Evolutionary conservation across 2,329 filamentous ascomycete species (phyloP).

Genomic region (Aureobasidium sp.): DNA sequence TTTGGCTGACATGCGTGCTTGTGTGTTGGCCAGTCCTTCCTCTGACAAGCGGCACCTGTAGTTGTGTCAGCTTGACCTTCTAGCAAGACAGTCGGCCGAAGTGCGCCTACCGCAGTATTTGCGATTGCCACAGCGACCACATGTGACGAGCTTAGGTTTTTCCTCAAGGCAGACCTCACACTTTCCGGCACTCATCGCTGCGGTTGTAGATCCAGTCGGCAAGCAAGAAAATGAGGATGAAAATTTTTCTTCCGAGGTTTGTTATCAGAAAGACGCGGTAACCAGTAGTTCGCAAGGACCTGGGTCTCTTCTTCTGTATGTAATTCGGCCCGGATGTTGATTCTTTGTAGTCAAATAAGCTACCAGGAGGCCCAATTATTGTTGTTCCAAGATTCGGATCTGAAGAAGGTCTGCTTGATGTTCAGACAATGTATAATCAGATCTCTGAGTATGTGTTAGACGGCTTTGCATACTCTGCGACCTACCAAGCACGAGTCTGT

Average conservation of each 20-base stretch:
- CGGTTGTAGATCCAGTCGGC: background rate
- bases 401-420: too few species aligned
- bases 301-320: background rate
- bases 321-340: too few species aligned
- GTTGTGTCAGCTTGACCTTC: background rate
- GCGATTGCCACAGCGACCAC: conserved; percentile 1
- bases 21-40: conserved; percentile 18
- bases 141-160: conserved; percentile 4
- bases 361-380: too few species aligned
- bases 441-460: too few species aligned
- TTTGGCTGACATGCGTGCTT: conserved; percentile 20
- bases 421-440: too few species aligned
- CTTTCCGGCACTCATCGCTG: conserved; percentile 2
- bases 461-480: too few species aligned
- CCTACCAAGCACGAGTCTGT: background rate
- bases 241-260: background rate
- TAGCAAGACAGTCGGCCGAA: background rate
- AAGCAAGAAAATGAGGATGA: background rate
- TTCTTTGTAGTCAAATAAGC: too few species aligned
- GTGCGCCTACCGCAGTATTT: conserved; percentile 1
- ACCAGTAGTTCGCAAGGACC: too few species aligned
- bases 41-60: conserved; percentile 16
- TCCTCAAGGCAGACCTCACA: conserved; percentile 11
- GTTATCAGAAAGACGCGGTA: background rate
- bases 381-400: too few species aligned